These are phyloP conservation scores for Talaromyces sp. DNA, from an alignment of 2,329 filamentous ascomycete species.

Conservation along the genomic window DNA sequence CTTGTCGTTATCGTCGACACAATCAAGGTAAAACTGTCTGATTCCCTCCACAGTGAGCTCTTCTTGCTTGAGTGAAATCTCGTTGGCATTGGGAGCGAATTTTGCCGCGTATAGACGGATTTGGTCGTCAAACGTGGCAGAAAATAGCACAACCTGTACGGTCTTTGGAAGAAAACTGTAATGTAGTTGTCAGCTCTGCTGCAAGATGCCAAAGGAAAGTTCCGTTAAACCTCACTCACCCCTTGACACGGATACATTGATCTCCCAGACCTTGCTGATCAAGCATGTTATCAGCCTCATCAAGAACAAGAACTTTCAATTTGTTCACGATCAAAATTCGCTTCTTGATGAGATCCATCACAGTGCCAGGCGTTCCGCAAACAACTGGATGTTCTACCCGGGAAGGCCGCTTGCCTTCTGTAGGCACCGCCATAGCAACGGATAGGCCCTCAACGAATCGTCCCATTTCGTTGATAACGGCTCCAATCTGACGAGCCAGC, in stretches of 20 bases:
- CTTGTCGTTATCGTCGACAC: constrained; percentile 72
- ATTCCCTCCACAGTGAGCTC: constrained; percentile 96
- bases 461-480: constrained; percentile 77
- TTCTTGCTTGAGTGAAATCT: constrained; percentile 80
- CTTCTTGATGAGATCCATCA: constrained; percentile 77
- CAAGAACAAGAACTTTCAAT: constrained; percentile 79
- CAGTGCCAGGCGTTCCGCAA: constrained; percentile 90
- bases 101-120: constrained; percentile 77
- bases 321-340: constrained; percentile 65
- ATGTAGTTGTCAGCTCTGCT: constrained; percentile 30
- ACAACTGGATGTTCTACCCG: constrained; percentile 72
- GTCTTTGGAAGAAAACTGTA: constrained; percentile 63
- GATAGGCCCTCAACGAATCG: constrained; percentile 71
- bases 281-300: constrained; percentile 98
- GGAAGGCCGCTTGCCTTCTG: constrained; percentile 62
- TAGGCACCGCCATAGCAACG: constrained; percentile 77
- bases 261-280: constrained; percentile 93
- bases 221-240: constrained; percentile 42
- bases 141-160: constrained; percentile 91
- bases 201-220: neutral
- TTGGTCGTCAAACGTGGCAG: constrained; percentile 82
- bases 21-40: constrained; percentile 97
- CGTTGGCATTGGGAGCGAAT: constrained; percentile 81
- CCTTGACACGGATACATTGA: constrained; percentile 86
- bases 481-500: constrained; percentile 87